Percentiles rank a stretch among this genome's conserved stretches.
Evolutionary conservation across 495 filamentous ascomycete species (phyloP).

Genomic region (Aspergillus taichungensis): DNA sequence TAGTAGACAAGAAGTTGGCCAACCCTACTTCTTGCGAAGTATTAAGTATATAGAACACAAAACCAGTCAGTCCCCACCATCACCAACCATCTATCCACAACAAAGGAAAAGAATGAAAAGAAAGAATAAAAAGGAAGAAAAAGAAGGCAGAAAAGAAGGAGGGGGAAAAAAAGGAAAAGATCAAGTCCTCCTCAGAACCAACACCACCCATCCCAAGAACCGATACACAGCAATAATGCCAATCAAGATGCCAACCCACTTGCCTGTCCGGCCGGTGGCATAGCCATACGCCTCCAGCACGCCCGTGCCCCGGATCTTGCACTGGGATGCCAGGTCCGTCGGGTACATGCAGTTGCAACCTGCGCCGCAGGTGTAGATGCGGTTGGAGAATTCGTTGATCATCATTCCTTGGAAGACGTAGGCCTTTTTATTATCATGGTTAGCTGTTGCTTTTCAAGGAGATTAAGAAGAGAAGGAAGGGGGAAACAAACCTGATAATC

Average conservation of each 20-base stretch:
- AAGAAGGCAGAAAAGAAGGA: too few species aligned
- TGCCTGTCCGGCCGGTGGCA: constrained; percentile 48
- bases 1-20: too few species aligned
- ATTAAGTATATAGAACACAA: too few species aligned
- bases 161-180: too few species aligned
- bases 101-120: too few species aligned
- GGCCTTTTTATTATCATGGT: constrained; percentile 19
- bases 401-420: constrained; percentile 90
- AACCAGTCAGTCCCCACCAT: too few species aligned
- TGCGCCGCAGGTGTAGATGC: constrained; percentile 50
- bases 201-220: constrained; percentile 47
- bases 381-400: constrained; percentile 67
- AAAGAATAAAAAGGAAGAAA: too few species aligned
- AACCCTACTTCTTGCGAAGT: too few species aligned
- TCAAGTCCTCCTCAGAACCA: constrained; percentile 23
- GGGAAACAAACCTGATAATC: constrained; percentile 53
- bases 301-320: constrained; percentile 56
- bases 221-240: constrained; percentile 66
- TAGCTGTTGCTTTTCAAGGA: background rate
- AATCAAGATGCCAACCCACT: constrained; percentile 68
- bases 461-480: background rate
- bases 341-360: constrained; percentile 62
- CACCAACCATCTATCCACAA: too few species aligned
- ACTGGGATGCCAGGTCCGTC: constrained; percentile 51
- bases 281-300: constrained; percentile 64